Evolutionary conservation across 1,284 basidiomycete genomes (phyloP).

Genomic region (Sanghuangporus weigelae): DNA sequence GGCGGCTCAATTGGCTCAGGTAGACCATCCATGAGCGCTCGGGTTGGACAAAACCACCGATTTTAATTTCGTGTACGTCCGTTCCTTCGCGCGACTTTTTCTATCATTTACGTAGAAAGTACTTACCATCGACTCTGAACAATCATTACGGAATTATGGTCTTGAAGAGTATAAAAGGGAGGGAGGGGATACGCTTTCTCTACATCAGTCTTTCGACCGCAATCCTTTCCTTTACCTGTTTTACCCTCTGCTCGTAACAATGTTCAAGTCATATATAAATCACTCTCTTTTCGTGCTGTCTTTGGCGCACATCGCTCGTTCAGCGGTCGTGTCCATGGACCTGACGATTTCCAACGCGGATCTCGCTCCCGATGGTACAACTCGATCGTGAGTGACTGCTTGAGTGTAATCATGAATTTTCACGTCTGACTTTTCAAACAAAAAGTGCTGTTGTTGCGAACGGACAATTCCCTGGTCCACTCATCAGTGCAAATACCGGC

Average conservation of each 20-base stretch:
- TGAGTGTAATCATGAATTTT: background rate
- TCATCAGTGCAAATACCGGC: conserved; percentile 21
- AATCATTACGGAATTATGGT: background rate
- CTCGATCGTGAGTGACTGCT: conserved; percentile 9
- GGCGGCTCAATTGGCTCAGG: background rate
- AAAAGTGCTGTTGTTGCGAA: conserved; percentile 19
- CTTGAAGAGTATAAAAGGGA: conserved; percentile 5
- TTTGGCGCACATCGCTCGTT: background rate
- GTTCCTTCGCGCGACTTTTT: conserved; percentile 9
- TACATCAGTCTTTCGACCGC: background rate
- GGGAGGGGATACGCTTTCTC: no score
- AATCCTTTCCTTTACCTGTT: background rate
- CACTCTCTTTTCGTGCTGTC: background rate
- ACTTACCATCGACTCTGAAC: background rate
- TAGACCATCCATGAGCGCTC: background rate
- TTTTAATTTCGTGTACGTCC: background rate
- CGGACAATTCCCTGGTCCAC: conserved; percentile 20
- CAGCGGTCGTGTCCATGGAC: conserved; percentile 2
- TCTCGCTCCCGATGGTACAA: conserved; percentile 14
- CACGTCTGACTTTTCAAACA: no score
- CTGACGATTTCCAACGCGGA: conserved; percentile 9
- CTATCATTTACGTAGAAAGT: background rate
- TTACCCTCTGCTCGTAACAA: background rate
- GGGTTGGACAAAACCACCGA: background rate
- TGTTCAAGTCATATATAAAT: conserved; percentile 1